A percentile compares a stretch with the other conserved stretches of the same genome.
These are phyloP conservation scores for Nepenthes alata DNA, from an alignment of 179 eudicot species.

Conservation along the genomic window DNA sequence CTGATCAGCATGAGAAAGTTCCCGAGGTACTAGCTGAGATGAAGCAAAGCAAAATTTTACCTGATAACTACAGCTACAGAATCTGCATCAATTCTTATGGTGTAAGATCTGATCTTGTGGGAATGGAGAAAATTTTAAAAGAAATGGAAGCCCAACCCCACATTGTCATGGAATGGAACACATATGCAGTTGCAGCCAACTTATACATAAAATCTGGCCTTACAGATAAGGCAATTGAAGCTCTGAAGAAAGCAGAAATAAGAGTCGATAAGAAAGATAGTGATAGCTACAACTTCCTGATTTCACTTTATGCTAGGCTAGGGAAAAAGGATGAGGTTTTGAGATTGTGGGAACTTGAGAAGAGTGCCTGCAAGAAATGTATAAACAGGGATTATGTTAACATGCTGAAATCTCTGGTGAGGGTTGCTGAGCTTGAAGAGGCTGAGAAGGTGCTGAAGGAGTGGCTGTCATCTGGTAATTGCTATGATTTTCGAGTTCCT, in stretches of 20 bases:
- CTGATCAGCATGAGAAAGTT: conserved; percentile 44
- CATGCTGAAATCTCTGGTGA: conserved; percentile 52
- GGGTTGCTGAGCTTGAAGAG: conserved; percentile 44
- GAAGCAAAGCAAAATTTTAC: conserved; percentile 49
- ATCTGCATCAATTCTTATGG: conserved; percentile 73
- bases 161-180: conserved; percentile 75
- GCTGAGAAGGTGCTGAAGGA: conserved; percentile 58
- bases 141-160: conserved; percentile 70
- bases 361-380: conserved; percentile 46
- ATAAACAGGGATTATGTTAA: conserved; percentile 59
- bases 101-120: conserved; percentile 43
- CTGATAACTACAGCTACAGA: conserved; percentile 78
- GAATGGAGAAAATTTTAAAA: conserved; percentile 48
- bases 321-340: conserved; percentile 48
- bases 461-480: conserved; percentile 67
- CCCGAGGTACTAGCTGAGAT: conserved; percentile 58
- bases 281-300: conserved; percentile 57
- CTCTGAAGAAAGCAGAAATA: conserved; percentile 59
- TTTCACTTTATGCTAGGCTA: conserved; percentile 56
- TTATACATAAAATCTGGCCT: conserved; percentile 45
- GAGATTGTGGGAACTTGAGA: conserved; percentile 73
- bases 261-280: conserved; percentile 47
- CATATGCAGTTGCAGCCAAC: conserved; percentile 67
- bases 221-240: conserved; percentile 34
- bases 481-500: conserved; percentile 59